These are phyloP conservation scores for Pleurotus ostreatus DNA, from an alignment of 768 basidiomycete species.

Conservation along the genomic window DNA sequence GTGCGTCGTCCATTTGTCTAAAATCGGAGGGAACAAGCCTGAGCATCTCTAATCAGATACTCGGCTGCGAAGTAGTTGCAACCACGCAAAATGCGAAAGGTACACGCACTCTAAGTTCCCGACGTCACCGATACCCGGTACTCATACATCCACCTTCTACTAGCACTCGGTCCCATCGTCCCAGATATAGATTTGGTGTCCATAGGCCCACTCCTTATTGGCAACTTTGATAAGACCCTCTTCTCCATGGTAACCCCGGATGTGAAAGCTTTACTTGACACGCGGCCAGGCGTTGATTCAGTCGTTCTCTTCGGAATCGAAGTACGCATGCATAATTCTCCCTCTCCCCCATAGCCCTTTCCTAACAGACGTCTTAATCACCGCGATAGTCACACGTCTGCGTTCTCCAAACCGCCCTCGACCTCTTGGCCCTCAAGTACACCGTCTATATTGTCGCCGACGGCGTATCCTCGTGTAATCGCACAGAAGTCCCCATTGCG, in stretches of 20 bases:
- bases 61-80: constrained; percentile 67
- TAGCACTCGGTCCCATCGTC: constrained; percentile 68
- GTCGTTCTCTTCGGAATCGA: constrained; percentile 87
- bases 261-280: constrained; percentile 46
- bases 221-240: constrained; percentile 67
- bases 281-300: constrained; percentile 45
- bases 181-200: constrained; percentile 53
- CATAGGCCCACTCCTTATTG: constrained; percentile 54
- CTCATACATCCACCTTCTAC: background rate
- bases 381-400: constrained; percentile 76
- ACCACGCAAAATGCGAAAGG: constrained; percentile 86
- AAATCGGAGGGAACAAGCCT: background rate
- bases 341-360: too few relatives aligned
- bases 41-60: constrained; percentile 32
- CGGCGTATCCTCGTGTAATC: constrained; percentile 79
- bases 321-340: constrained; percentile 32
- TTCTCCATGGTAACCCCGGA: constrained; percentile 86
- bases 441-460: constrained; percentile 74
- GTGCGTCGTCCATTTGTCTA: constrained; percentile 25
- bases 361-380: background rate
- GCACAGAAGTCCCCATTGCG: constrained; percentile 75
- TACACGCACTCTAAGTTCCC: constrained; percentile 19
- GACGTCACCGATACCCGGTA: background rate
- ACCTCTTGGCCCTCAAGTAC: constrained; percentile 44
- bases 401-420: constrained; percentile 78